These are phyloP conservation scores for Conticribra guillardii DNA, from an alignment of 108 stramenopile genomes.

Conservation along the genomic window DNA sequence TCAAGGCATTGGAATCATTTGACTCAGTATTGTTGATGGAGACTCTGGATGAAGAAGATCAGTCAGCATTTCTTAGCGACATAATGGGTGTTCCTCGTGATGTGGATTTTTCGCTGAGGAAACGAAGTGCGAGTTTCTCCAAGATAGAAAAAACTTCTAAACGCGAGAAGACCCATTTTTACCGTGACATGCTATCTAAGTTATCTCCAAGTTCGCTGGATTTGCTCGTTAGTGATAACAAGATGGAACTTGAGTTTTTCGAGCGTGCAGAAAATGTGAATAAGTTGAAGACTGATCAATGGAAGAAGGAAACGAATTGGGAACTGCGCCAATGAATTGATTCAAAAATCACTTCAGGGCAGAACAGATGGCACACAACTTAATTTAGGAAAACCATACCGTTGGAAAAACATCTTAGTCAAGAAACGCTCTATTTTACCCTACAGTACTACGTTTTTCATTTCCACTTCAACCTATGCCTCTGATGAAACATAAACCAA, in stretches of 20 bases:
- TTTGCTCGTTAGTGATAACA: neutral
- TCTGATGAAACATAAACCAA: too few species aligned
- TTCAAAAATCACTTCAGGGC: too few species aligned
- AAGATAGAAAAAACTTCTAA: constrained; percentile 12
- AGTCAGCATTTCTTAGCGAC: constrained; percentile 24
- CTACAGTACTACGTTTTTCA: too few species aligned
- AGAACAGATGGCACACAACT: too few species aligned
- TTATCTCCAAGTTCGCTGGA: constrained; percentile 13
- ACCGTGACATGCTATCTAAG: constrained; percentile 25
- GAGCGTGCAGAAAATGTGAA: neutral
- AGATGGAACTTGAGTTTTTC: constrained; percentile 6
- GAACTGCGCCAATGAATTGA: too few species aligned
- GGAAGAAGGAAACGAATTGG: neutral
- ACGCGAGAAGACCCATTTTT: constrained; percentile 34
- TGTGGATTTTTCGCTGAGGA: constrained; percentile 24
- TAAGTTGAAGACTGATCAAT: neutral
- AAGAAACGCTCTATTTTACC: too few species aligned
- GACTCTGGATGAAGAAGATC: constrained; percentile 19
- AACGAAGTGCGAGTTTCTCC: neutral
- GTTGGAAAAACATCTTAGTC: too few species aligned
- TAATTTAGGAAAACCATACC: too few species aligned
- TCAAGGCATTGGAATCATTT: constrained; percentile 23
- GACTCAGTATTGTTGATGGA: constrained; percentile 31
- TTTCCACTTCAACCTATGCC: too few species aligned
- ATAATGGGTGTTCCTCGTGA: constrained; percentile 41